Evolutionary conservation across 164 flowering plant species (phyloP).

Genomic region (Vitis vinifera): DNA sequence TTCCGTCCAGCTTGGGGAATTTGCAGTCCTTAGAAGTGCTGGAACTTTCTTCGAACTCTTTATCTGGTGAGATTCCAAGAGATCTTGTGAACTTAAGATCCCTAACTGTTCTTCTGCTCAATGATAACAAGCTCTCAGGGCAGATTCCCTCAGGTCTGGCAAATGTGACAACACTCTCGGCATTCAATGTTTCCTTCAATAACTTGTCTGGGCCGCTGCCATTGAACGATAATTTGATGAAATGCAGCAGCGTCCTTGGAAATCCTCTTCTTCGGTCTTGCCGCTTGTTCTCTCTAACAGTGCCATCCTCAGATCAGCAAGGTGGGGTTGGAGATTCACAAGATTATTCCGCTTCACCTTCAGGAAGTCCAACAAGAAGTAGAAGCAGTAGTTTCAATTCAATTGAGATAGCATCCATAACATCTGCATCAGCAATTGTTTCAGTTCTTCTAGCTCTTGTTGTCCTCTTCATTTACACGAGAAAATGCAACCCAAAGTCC

Average conservation of each 20-base stretch:
- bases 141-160: conserved; percentile 63
- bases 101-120: conserved; percentile 57
- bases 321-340: conserved; percentile 31
- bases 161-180: conserved; percentile 48
- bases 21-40: conserved; percentile 51
- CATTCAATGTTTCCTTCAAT: conserved; percentile 77
- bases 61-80: conserved; percentile 69
- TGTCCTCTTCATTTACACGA: conserved; percentile 63
- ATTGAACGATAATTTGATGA: conserved; percentile 35
- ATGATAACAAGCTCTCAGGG: conserved; percentile 70
- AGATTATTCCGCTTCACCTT: conserved; percentile 39
- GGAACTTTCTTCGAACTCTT: conserved; percentile 68
- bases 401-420: conserved; percentile 80
- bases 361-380: conserved; percentile 24
- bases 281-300: conserved; percentile 31
- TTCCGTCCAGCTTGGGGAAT: conserved; percentile 65
- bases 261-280: conserved; percentile 60
- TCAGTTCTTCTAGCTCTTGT: conserved; percentile 74
- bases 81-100: conserved; percentile 52
- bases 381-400: conserved; percentile 49
- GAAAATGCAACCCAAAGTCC: conserved; percentile 63
- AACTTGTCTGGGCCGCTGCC: conserved; percentile 77
- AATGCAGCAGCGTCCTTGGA: conserved; percentile 56
- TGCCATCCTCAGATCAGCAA: conserved; percentile 48
- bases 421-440: conserved; percentile 81